Percentiles rank a stretch among this genome's conserved stretches.
Conservation (phyloP, 1,284 basidiomycete species). For the Cryptococcus sp. region DNA sequence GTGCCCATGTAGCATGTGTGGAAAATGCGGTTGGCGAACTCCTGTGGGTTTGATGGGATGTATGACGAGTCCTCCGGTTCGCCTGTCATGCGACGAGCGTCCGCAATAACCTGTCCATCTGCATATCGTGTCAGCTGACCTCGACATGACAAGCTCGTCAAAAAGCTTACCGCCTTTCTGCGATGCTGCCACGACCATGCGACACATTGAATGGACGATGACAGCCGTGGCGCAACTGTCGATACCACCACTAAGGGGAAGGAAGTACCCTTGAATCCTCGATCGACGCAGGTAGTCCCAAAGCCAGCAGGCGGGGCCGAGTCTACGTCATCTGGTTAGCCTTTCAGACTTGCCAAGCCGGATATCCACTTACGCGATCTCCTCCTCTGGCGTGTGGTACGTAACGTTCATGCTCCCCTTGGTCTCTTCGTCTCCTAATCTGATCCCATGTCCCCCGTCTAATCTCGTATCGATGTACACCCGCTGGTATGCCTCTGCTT, state of each 20-base stretch:
- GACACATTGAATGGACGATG: conserved; percentile 96
- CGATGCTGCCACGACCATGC: conserved; percentile 78
- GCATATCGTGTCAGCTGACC: conserved; percentile 6
- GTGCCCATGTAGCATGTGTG: conserved; percentile 99
- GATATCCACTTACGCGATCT: conserved; percentile 78
- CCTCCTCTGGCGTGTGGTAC: conserved; percentile 90
- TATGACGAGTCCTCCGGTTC: conserved; percentile 79
- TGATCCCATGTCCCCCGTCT: conserved; percentile 59
- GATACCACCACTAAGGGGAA: conserved; percentile 96
- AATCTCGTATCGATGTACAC: conserved; percentile 77
- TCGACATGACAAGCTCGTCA: not conserved
- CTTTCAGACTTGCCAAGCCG: not conserved
- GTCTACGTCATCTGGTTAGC: conserved; percentile 56
- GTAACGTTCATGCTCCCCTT: conserved; percentile 62
- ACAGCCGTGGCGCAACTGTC: conserved; percentile 95
- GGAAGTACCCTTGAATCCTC: conserved; percentile 90
- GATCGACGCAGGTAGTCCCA: conserved; percentile 98
- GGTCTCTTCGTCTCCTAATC: conserved; percentile 68
- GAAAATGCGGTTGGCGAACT: conserved; percentile 85
- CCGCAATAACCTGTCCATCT: conserved; percentile 86
- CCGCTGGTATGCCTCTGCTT: conserved; percentile 70
- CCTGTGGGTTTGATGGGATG: conserved; percentile 78
- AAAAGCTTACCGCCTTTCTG: conserved; percentile 64
- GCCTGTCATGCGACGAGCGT: conserved; percentile 85
- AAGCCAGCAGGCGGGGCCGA: conserved; percentile 97